These are phyloP conservation scores for Botrytis galanthina DNA, from an alignment of 2,329 filamentous ascomycete genomes.

Conservation along the genomic window DNA sequence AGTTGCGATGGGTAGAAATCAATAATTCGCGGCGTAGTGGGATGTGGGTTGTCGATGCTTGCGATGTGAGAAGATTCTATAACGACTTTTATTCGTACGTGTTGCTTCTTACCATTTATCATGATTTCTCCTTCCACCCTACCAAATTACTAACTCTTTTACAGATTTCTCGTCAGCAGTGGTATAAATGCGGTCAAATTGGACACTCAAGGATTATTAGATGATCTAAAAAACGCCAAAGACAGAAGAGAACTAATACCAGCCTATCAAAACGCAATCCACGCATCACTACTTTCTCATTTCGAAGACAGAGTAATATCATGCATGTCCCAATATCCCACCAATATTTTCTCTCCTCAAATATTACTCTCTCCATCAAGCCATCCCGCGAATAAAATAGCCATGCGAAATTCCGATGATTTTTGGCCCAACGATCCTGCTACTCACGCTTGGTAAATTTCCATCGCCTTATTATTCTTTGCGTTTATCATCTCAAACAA, in stretches of 20 bases:
- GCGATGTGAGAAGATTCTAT: constrained; percentile 21
- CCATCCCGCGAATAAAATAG: not conserved
- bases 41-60: constrained; percentile 22
- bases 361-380: constrained; percentile 18
- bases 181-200: constrained; percentile 23
- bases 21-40: constrained; percentile 17
- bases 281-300: constrained; percentile 14
- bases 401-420: constrained; percentile 26
- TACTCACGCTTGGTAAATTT: constrained; percentile 23
- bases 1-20: constrained; percentile 18
- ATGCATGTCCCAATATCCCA: constrained; percentile 25
- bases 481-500: not conserved
- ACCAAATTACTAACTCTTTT: not conserved
- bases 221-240: constrained; percentile 7
- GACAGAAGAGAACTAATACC: constrained; percentile 18
- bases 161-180: constrained; percentile 22
- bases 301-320: constrained; percentile 24
- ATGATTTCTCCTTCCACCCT: too few species aligned
- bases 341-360: constrained; percentile 22
- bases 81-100: constrained; percentile 26
- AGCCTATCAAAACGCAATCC: constrained; percentile 22
- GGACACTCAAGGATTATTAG: constrained; percentile 25
- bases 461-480: not conserved
- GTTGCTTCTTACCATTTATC: too few species aligned
- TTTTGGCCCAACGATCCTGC: constrained; percentile 24